Percentiles rank a stretch among this genome's conserved stretches.
These are phyloP conservation scores for Inga oerstediana DNA, from an alignment of 306 rosid species.

Conservation along the genomic window DNA sequence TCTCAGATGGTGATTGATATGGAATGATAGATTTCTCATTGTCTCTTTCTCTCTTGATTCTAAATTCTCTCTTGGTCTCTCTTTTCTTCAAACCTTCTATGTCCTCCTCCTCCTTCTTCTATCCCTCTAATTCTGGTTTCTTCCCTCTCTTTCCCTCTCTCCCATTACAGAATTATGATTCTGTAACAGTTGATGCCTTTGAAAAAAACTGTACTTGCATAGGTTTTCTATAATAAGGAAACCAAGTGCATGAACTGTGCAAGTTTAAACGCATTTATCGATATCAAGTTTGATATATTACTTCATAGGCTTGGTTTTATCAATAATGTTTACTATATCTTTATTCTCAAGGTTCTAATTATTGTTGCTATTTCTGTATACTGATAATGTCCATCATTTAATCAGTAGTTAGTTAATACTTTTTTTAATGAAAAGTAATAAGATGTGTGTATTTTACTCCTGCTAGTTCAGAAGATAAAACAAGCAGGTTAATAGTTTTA, in stretches of 20 bases:
- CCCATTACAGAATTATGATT: no score
- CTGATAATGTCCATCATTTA: constrained; percentile 17
- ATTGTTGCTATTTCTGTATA: constrained; percentile 18
- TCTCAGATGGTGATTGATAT: no score
- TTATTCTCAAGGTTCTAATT: constrained; percentile 17
- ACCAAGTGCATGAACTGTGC: constrained; percentile 2
- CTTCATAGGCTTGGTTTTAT: constrained; percentile 3
- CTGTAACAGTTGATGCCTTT: not conserved
- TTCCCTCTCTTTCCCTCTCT: no score
- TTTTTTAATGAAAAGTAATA: not conserved
- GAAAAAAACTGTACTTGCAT: not conserved
- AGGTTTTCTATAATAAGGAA: not conserved
- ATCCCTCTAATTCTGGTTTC: no score
- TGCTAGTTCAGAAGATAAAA: constrained; percentile 21
- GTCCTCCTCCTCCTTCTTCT: no score
- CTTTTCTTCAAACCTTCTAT: no score
- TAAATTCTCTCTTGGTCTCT: no score
- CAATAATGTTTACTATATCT: constrained; percentile 21
- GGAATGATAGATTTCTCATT: no score
- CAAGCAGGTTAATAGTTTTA: constrained; percentile 22
- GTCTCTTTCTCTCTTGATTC: no score
- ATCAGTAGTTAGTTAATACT: not conserved
- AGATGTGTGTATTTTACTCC: constrained; percentile 6
- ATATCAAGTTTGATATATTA: not conserved
- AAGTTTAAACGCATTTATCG: not conserved